These are phyloP conservation scores for Syzygium aqueum DNA, from an alignment of 345 rosid genomes.

Conservation along the genomic window DNA sequence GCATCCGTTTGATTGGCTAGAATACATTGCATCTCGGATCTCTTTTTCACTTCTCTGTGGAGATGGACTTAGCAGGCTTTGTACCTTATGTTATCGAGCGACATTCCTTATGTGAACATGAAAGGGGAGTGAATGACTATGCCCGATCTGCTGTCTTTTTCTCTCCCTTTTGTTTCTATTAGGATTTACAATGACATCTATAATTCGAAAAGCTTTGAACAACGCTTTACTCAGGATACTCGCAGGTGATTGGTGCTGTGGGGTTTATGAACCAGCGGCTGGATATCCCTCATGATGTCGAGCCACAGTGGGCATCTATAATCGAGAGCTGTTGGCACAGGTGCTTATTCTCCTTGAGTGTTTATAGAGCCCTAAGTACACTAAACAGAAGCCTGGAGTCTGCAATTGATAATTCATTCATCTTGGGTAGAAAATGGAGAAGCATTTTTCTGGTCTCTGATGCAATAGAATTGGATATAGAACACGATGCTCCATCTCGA, in stretches of 20 bases:
- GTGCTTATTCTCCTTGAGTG: slow-evolving; percentile 19
- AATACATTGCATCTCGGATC: background rate
- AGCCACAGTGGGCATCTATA: slow-evolving; percentile 74
- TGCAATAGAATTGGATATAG: background rate
- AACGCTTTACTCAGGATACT: slow-evolving; percentile 12
- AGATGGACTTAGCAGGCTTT: background rate
- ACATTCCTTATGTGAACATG: background rate
- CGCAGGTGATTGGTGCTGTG: slow-evolving; percentile 94
- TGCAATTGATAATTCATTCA: background rate
- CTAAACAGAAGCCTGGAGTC: background rate
- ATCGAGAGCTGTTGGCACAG: slow-evolving; percentile 95
- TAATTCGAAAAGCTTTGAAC: slow-evolving; percentile 1
- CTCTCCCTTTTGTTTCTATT: background rate
- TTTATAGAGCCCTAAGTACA: background rate
- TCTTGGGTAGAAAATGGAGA: background rate
- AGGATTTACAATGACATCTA: background rate
- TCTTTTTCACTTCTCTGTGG: background rate
- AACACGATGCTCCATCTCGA: background rate
- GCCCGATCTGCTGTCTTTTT: background rate
- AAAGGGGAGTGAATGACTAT: background rate
- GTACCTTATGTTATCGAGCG: background rate
- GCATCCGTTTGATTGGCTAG: background rate
- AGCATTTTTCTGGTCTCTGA: background rate
- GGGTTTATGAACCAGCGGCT: slow-evolving; percentile 95
- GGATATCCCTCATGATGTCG: slow-evolving; percentile 72